Evolutionary conservation across 495 filamentous ascomycete species (phyloP).

Genomic region (Neurospora sp.): DNA sequence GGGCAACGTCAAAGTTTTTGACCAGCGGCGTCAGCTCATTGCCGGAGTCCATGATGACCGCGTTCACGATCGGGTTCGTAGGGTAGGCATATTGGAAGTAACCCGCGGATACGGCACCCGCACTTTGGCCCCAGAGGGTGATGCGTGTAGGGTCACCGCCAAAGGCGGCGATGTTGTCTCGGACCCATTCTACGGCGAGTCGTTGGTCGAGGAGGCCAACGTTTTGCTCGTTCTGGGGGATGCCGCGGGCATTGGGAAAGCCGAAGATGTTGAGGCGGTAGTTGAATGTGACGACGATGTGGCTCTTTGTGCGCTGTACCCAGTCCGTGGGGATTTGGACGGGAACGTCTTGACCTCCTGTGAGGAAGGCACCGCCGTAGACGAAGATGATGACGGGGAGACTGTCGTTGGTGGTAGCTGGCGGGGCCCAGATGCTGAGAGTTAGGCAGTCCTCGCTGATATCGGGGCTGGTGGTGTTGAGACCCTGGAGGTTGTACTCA

Average conservation of each 20-base stretch:
- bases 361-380: slow-evolving; percentile 20
- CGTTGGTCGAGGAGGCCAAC: slow-evolving; percentile 56
- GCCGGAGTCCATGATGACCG: slow-evolving; percentile 45
- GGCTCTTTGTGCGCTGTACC: slow-evolving; percentile 35
- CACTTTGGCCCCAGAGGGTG: slow-evolving; percentile 45
- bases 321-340: slow-evolving; percentile 25
- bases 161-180: slow-evolving; percentile 48
- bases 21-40: slow-evolving; percentile 35
- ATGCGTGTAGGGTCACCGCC: slow-evolving; percentile 48
- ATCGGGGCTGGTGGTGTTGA: slow-evolving; percentile 5
- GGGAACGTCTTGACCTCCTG: slow-evolving; percentile 14
- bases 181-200: slow-evolving; percentile 47
- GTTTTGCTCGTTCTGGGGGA: slow-evolving; percentile 33
- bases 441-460: slow-evolving; percentile 47
- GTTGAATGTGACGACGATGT: slow-evolving; percentile 54
- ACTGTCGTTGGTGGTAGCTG: not conserved
- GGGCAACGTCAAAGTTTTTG: slow-evolving; percentile 17
- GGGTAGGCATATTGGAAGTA: slow-evolving; percentile 42
- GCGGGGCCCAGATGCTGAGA: slow-evolving; percentile 40
- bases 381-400: slow-evolving; percentile 27
- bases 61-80: slow-evolving; percentile 34
- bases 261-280: slow-evolving; percentile 59
- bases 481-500: slow-evolving; percentile 16
- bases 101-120: slow-evolving; percentile 41
- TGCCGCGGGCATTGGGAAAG: slow-evolving; percentile 36